A percentile compares a stretch with the other conserved stretches of the same genome.
phyloP scores from a whole-genome alignment of 179 eudicot genomes.

The Amaranthus tricolor region DNA sequence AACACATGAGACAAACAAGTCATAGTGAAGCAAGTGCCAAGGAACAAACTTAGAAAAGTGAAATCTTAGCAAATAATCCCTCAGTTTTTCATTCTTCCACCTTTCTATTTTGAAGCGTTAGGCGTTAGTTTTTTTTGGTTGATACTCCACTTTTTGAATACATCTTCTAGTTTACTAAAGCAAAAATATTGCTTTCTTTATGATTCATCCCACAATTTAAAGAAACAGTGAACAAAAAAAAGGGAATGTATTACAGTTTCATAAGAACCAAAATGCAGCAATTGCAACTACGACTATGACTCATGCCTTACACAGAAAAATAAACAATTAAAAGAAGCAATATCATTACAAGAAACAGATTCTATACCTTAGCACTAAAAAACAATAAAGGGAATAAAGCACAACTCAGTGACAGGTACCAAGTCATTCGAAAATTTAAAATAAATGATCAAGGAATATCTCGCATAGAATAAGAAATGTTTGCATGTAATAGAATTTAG shows the following conservation, averaged over 20 bases:
- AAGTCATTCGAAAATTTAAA: background rate
- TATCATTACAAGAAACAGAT: background rate
- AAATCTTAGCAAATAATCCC: too few relatives aligned
- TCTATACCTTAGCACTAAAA: background rate
- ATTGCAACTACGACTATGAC: background rate
- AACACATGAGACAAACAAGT: constrained; percentile 5
- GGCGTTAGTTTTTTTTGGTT: too few relatives aligned
- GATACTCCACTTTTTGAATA: too few relatives aligned
- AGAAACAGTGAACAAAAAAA: too few relatives aligned
- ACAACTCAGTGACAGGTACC: background rate
- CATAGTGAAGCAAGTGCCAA: background rate
- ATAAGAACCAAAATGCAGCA: background rate
- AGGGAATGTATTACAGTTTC: background rate
- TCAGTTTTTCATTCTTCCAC: too few relatives aligned
- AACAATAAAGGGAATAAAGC: background rate
- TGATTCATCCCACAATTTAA: too few relatives aligned
- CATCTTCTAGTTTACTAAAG: too few relatives aligned
- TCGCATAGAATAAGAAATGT: background rate
- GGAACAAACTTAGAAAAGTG: background rate
- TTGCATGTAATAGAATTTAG: background rate
- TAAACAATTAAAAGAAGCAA: too few relatives aligned
- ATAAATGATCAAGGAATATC: constrained; percentile 5
- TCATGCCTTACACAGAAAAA: too few relatives aligned
- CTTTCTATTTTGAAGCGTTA: too few relatives aligned
- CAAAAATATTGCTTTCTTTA: too few relatives aligned